Conservation (phyloP, 2,329 filamentous ascomycete species). For the Aspergillus hiratsukae region DNA sequence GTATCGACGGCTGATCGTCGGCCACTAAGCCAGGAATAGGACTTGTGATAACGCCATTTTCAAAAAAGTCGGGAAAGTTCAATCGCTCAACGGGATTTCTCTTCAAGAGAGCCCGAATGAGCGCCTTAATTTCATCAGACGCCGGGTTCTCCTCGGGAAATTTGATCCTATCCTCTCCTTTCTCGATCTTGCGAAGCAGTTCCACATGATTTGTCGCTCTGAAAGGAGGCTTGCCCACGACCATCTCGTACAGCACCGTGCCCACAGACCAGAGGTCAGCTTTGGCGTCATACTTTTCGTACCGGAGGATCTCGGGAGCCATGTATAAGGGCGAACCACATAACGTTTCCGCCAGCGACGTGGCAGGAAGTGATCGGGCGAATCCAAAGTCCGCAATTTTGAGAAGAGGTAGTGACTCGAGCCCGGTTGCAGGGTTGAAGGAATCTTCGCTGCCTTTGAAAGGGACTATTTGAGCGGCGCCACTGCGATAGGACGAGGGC, state of each 20-base stretch:
- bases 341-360: slow-evolving; percentile 88
- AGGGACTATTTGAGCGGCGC: slow-evolving; percentile 58
- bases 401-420: slow-evolving; percentile 85
- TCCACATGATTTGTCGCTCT: slow-evolving; percentile 92
- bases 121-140: slow-evolving; percentile 70
- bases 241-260: slow-evolving; percentile 93
- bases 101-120: slow-evolving; percentile 79
- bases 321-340: slow-evolving; percentile 97
- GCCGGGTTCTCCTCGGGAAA: slow-evolving; percentile 71
- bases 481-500: slow-evolving; percentile 62
- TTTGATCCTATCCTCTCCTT: slow-evolving; percentile 75
- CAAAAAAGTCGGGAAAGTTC: slow-evolving; percentile 82
- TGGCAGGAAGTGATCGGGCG: slow-evolving; percentile 82
- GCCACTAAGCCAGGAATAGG: slow-evolving; percentile 77
- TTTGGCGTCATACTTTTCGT: slow-evolving; percentile 95
- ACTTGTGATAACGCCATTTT: slow-evolving; percentile 64
- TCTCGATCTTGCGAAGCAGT: slow-evolving; percentile 84
- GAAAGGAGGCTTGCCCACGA: slow-evolving; percentile 84
- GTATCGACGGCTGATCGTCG: slow-evolving; percentile 58
- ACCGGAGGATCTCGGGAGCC: slow-evolving; percentile 95
- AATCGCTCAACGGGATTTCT: slow-evolving; percentile 79
- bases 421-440: slow-evolving; percentile 71
- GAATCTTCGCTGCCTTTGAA: slow-evolving; percentile 78
- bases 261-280: slow-evolving; percentile 97
- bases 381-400: slow-evolving; percentile 99